Base-by-base conservation (phyloP, 2,329 filamentous ascomycete genomes). In the Sporothrix humicola region DNA sequence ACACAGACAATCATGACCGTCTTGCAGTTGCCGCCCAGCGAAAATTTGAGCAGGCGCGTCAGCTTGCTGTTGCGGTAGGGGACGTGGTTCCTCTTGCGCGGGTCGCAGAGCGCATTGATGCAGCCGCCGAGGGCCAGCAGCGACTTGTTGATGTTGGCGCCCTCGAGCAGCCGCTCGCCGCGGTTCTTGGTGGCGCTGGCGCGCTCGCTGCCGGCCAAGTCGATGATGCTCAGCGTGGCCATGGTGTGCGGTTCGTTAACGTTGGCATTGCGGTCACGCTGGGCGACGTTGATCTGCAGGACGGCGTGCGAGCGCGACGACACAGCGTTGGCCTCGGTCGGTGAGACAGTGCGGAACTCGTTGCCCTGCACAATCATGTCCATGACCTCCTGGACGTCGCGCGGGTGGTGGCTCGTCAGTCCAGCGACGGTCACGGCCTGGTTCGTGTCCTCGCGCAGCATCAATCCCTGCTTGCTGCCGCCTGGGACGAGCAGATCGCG, bases 1-100 rank as follows among this genome's bases (percentile, higher is more conserved):
- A 99, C 93, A 79, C 96, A 99, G 37, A 99, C 96, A 81, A 99
- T 98, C 96, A 99, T 99, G 81, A 99, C 96, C 0, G 96, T 99
- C 83, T 95, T 97, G 87, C 96, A 99, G 82, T 99, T 99, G 2
- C 96, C 96, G 44, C 96, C 96, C 0, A 99, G 89, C 0, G 95
- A 97, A 83, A 99, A 99, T 79, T 99, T 99, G 72, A 99, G 88
- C 4, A 99, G 86, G 71, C 96, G 91, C 0, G 96, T 99, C 72
- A 99, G 90, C 80, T 98, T 99, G 76, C 95, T 98, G 84, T 99
- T 98, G 78, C 96, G 90, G 84, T 99, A 99, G 0, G 96, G 96
- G 15, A 99, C 93, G 82, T 99, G 96, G 77, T 97, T 96, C 77
- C 90, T 92, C 83, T 96, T 97, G 70, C 94, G 90, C 4, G 93